Percentiles rank a stretch among this genome's conserved stretches.
phyloP scores from a whole-genome alignment of 768 basidiomycete genomes.

The Cystobasidium ongulense region DNA sequence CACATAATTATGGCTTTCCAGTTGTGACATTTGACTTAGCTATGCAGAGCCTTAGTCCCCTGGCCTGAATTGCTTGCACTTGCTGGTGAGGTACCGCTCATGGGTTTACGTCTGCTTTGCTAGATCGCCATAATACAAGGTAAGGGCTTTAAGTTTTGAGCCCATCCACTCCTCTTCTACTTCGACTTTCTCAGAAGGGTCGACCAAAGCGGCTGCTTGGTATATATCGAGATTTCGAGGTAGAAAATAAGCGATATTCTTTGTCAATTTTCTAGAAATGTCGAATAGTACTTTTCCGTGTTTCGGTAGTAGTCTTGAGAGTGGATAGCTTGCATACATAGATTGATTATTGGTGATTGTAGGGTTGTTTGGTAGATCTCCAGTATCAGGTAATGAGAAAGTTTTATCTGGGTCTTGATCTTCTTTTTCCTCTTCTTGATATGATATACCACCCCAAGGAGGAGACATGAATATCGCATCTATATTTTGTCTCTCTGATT shows the following conservation, averaged over 20 bases:
- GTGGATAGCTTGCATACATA: slow-evolving; percentile 52
- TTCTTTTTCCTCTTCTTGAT: slow-evolving; percentile 28
- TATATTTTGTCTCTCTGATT: slow-evolving; percentile 33
- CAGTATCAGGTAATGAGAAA: not conserved
- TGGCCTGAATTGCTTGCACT: too few relatives aligned
- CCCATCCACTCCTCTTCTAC: slow-evolving; percentile 98
- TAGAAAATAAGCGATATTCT: slow-evolving; percentile 78
- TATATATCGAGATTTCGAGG: slow-evolving; percentile 69
- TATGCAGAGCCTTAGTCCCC: too few relatives aligned
- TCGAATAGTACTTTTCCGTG: slow-evolving; percentile 74
- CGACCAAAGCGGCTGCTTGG: slow-evolving; percentile 59
- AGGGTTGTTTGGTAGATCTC: slow-evolving; percentile 46
- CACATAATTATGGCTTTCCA: too few relatives aligned
- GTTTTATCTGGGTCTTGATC: not conserved
- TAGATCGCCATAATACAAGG: slow-evolving; percentile 86
- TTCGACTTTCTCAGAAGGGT: slow-evolving; percentile 59
- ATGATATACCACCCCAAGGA: slow-evolving; percentile 42
- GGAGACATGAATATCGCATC: slow-evolving; percentile 41
- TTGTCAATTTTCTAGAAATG: slow-evolving; percentile 62
- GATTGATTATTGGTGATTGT: slow-evolving; percentile 36
- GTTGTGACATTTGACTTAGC: too few relatives aligned
- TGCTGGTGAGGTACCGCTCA: too few relatives aligned
- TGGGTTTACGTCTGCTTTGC: slow-evolving; percentile 49
- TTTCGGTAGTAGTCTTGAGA: slow-evolving; percentile 66
- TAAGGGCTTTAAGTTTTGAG: slow-evolving; percentile 80